Evolutionary conservation across 495 filamentous ascomycete genomes (phyloP), one percentile per base, ranked within the genome.

Genomic region (Patellaria atrata): DNA sequence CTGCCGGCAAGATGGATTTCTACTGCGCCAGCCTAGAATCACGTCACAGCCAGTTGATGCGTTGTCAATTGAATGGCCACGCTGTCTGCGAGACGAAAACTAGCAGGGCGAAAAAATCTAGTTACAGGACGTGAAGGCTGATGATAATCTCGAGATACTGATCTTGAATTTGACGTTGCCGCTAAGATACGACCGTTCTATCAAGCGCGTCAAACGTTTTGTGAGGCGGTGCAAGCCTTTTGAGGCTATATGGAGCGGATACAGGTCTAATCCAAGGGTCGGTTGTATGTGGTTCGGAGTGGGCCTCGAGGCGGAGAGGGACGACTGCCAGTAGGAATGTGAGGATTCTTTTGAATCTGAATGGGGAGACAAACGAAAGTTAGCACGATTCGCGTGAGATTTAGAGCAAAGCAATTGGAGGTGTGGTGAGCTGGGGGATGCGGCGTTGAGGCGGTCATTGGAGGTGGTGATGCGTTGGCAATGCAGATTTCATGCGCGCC

Each of bases 391-490:
- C 19, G 43, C 40, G 24, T 10, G n/a, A n/a, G n/a, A n/a, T n/a
- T n/a, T n/a, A 28, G 22, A 44, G 41, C 19, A 17, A 31, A 41
- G 43, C 40, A 47, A 45, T 50, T 42, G 50, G 48, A 30, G 23
- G 47, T 38, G 20, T 11, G 44, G 37, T 16, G 47, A 43, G 39
- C 29, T 33, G 24, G 47, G 50, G 39, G 43, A 48, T 42, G 33
- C 35, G 41, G 32, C 45, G 35, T 35, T 37, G 44, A 38, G 36
- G 29, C 36, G 38, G 20, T 37, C 41, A 49, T 49, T 48, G 44
- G 44, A 42, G 44, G 35, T n/a, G n/a, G n/a, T 44, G 47, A 51
- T 54, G 50, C 47, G 50, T 32, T 54, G 50, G 47, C 50, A 48
- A 43, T 44, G 50, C 50, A 40, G 34, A 35, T 44, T n/a, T 41